These are phyloP conservation scores for Caryopteris hybrid DNA, from an alignment of 305 asterid genomes.

Conservation along the genomic window DNA sequence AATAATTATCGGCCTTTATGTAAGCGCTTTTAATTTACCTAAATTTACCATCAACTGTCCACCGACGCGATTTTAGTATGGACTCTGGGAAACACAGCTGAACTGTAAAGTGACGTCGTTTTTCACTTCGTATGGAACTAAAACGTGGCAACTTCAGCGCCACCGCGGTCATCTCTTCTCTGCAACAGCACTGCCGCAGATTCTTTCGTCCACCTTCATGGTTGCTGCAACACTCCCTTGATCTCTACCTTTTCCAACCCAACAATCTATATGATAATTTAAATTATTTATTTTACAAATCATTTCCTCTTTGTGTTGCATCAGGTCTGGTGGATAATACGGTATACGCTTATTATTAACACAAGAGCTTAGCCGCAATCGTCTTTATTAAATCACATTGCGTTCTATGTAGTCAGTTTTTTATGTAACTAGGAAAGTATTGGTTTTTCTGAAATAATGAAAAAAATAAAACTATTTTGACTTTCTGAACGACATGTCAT, in stretches of 20 bases:
- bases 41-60: too few species aligned
- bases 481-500: neutral
- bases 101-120: constrained; percentile 12
- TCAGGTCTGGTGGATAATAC: neutral
- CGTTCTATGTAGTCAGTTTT: neutral
- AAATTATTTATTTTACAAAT: neutral
- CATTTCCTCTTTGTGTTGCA: neutral
- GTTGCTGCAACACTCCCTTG: neutral
- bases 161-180: neutral
- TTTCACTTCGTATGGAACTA: constrained; percentile 4
- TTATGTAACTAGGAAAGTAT: neutral
- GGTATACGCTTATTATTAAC: neutral
- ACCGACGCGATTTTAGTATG: too few species aligned
- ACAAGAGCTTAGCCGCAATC: neutral
- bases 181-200: neutral
- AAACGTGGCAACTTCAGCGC: constrained; percentile 9
- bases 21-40: neutral
- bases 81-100: neutral
- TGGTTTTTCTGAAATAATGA: neutral
- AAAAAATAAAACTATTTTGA: too few species aligned
- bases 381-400: neutral
- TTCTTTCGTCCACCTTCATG: constrained; percentile 9
- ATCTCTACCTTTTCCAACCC: neutral
- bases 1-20: too few species aligned
- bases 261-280: neutral